Evolutionary conservation across 345 rosid genomes (phyloP).

Genomic region (Anastatica hierochuntica): DNA sequence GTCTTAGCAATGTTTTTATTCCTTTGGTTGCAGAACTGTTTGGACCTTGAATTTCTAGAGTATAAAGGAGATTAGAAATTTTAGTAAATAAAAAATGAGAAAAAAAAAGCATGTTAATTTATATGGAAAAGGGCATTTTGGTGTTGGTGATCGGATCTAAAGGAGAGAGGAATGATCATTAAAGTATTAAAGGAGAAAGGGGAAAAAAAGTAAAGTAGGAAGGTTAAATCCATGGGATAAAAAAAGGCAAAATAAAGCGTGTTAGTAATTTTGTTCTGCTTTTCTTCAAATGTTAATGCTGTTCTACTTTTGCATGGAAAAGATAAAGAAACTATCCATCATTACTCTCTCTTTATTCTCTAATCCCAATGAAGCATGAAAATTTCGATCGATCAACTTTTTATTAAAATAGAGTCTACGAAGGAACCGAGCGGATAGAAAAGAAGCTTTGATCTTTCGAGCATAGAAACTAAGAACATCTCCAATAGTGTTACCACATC

Average conservation of each 20-base stretch:
- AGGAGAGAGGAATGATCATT: conserved; percentile 22
- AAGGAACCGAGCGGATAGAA: conserved; percentile 13
- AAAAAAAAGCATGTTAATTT: conserved; percentile 15
- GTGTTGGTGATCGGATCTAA: conserved; percentile 27
- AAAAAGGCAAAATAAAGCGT: conserved; percentile 5
- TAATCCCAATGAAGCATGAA: conserved; percentile 32
- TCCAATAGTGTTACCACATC: no score
- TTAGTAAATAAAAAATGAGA: conserved; percentile 6
- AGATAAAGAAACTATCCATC: conserved; percentile 22
- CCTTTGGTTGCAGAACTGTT: no score
- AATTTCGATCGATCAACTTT: conserved; percentile 23
- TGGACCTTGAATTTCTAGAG: no score
- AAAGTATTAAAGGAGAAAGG: conserved; percentile 25
- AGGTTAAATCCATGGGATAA: conserved; percentile 20
- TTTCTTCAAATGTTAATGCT: conserved; percentile 22
- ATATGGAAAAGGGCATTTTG: conserved; percentile 22
- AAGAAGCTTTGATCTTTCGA: conserved; percentile 19
- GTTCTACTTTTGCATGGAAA: conserved; percentile 30
- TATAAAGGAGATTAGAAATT: no score
- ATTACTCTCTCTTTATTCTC: conserved; percentile 26
- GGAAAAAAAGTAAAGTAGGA: conserved; percentile 18
- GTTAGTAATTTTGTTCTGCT: conserved; percentile 13
- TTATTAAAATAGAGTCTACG: conserved; percentile 9
- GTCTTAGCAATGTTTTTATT: no score
- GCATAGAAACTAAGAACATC: no score